Percentiles rank a stretch among this genome's conserved stretches.
Evolutionary conservation across 176 grass and related monocot species (phyloP).

Genomic region (Guadua angustifolia): DNA sequence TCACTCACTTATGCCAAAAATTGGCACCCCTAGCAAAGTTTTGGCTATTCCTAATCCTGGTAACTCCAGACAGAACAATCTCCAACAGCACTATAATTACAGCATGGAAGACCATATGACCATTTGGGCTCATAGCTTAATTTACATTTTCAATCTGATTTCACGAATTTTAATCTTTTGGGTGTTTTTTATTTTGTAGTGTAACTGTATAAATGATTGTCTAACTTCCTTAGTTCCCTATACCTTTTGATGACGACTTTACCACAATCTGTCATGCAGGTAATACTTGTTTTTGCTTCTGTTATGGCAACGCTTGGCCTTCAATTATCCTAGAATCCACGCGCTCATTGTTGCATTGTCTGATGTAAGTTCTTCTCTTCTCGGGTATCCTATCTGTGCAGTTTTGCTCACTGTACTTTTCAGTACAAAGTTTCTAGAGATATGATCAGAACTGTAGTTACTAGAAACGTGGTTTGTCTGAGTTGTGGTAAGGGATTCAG

Average conservation of each 20-base stretch:
- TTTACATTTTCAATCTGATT: not conserved
- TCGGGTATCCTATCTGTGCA: not conserved
- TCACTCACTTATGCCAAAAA: not conserved
- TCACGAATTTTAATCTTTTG: not conserved
- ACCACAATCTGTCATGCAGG: slow-evolving; percentile 44
- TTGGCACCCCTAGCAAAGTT: too few species aligned
- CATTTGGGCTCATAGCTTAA: not conserved
- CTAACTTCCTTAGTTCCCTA: not conserved
- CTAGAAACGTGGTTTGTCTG: too few species aligned
- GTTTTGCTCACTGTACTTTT: not conserved
- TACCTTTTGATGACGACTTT: slow-evolving; percentile 13
- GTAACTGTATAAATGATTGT: not conserved
- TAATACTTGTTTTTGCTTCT: slow-evolving; percentile 83
- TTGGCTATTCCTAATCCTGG: not conserved
- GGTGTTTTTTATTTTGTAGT: not conserved
- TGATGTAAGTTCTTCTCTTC: slow-evolving; percentile 30
- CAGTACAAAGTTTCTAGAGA: not conserved
- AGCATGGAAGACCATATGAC: not conserved
- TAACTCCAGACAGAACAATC: not conserved
- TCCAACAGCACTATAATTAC: not conserved
- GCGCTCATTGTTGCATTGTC: slow-evolving; percentile 51
- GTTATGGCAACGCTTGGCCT: slow-evolving; percentile 84
- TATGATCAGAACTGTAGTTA: not conserved
- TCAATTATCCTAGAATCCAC: slow-evolving; percentile 75
- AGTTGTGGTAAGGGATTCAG: too few species aligned